A percentile compares a stretch with the other conserved stretches of the same genome.
phyloP scores from a whole-genome alignment of 2,329 filamentous ascomycete species.

The Pseudogymnoascus sp. region DNA sequence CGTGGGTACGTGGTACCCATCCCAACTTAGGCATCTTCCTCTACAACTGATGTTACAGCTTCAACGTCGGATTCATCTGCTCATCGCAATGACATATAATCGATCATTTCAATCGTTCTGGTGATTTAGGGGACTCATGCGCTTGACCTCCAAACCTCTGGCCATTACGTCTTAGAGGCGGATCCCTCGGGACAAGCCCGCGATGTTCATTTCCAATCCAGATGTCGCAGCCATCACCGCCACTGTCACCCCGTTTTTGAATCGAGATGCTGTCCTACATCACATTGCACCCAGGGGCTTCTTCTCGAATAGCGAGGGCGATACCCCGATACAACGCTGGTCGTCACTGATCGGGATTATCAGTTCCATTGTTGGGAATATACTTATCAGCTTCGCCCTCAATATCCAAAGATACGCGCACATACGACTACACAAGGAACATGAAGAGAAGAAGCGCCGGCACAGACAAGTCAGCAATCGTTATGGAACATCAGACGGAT shows the following conservation, averaged over 20 bases:
- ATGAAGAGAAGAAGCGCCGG: conserved; percentile 47
- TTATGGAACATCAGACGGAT: conserved; percentile 37
- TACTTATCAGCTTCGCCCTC: conserved; percentile 88
- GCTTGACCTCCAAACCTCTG: not conserved
- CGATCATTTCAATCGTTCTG: not conserved
- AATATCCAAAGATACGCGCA: conserved; percentile 97
- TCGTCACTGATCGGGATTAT: conserved; percentile 91
- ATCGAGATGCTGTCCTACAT: conserved; percentile 4
- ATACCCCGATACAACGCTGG: conserved; percentile 59
- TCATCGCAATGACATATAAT: conserved; percentile 5
- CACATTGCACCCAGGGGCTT: not conserved
- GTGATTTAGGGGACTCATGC: not conserved
- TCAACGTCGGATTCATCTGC: not conserved
- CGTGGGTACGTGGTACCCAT: not conserved
- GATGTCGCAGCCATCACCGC: not conserved
- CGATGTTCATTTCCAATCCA: conserved; percentile 4
- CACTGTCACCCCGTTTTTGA: not conserved
- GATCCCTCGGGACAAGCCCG: conserved; percentile 2
- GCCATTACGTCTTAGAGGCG: not conserved
- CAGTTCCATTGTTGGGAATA: conserved; percentile 84
- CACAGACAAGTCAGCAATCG: conserved; percentile 38
- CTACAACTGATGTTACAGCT: not conserved
- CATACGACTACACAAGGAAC: conserved; percentile 69
- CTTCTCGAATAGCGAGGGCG: conserved; percentile 23
- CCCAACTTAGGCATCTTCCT: not conserved